Evolutionary conservation across 306 rosid genomes (phyloP).

Genomic region (Vicia faba): DNA sequence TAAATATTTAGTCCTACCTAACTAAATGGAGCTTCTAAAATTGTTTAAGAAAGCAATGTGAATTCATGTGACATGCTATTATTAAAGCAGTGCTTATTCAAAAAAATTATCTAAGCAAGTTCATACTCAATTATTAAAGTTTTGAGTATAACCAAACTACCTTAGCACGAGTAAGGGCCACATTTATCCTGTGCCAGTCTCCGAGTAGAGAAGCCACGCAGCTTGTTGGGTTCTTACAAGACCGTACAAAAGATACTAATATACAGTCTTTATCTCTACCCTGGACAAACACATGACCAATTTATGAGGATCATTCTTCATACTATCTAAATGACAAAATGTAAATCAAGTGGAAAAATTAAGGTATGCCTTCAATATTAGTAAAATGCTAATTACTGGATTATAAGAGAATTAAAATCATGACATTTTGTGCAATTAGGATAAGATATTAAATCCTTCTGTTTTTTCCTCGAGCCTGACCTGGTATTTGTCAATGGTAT

Average conservation of each 20-base stretch:
- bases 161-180: constrained; percentile 95
- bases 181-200: constrained; percentile 97
- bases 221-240: constrained; percentile 71
- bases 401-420: constrained; percentile 5
- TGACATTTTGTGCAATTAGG: neutral
- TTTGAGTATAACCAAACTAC: constrained; percentile 37
- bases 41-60: neutral
- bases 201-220: constrained; percentile 77
- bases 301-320: constrained; percentile 4
- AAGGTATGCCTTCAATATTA: constrained; percentile 13
- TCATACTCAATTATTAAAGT: too few relatives aligned
- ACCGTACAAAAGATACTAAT: constrained; percentile 83
- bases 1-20: neutral
- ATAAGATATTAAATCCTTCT: neutral
- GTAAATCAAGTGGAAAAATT: constrained; percentile 7
- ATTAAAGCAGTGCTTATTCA: neutral
- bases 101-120: neutral
- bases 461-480: constrained; percentile 40
- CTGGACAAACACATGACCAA: constrained; percentile 41
- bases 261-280: constrained; percentile 98
- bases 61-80: neutral
- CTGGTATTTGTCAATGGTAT: constrained; percentile 98
- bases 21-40: constrained; percentile 10
- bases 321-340: constrained; percentile 1
- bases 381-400: neutral